Evolutionary conservation across 2,329 filamentous ascomycete genomes (phyloP).

Genomic region (Alternaria ventricosa): DNA sequence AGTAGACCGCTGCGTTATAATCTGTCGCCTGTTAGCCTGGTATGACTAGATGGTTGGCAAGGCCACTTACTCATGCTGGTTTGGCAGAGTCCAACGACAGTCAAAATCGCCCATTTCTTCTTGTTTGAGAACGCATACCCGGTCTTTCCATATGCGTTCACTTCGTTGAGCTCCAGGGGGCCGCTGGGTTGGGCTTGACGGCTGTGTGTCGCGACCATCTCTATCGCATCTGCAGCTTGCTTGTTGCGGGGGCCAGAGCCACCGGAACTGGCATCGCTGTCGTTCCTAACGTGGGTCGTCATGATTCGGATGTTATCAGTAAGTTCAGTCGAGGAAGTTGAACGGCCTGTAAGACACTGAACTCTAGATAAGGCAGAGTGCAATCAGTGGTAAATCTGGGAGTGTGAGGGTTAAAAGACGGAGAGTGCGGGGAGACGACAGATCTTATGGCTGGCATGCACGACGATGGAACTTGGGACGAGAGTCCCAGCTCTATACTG

Average conservation of each 20-base stretch:
- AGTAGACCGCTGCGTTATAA: slow-evolving; percentile 63
- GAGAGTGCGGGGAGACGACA: neutral
- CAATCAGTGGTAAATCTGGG: neutral
- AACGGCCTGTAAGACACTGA: neutral
- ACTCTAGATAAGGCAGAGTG: neutral
- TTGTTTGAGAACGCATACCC: slow-evolving; percentile 55
- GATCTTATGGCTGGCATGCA: neutral
- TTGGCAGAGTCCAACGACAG: slow-evolving; percentile 61
- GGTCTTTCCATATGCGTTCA: slow-evolving; percentile 39
- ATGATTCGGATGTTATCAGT: slow-evolving; percentile 6
- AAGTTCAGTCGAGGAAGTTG: neutral
- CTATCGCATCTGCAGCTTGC: neutral
- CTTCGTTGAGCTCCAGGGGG: slow-evolving; percentile 23
- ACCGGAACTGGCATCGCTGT: slow-evolving; percentile 8
- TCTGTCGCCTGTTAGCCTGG: slow-evolving; percentile 40
- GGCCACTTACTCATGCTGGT: slow-evolving; percentile 56
- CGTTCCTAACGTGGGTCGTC: slow-evolving; percentile 3
- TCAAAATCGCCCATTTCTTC: slow-evolving; percentile 62
- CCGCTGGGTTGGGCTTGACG: neutral
- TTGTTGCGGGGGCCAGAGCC: slow-evolving; percentile 7
- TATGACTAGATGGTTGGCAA: slow-evolving; percentile 35
- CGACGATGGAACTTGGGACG: neutral
- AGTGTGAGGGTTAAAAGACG: neutral
- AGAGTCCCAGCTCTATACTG: neutral
- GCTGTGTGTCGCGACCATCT: slow-evolving; percentile 7